Evolutionary conservation across 2,329 filamentous ascomycete genomes (phyloP).

Genomic region (Xylariomycetidae sp.): DNA sequence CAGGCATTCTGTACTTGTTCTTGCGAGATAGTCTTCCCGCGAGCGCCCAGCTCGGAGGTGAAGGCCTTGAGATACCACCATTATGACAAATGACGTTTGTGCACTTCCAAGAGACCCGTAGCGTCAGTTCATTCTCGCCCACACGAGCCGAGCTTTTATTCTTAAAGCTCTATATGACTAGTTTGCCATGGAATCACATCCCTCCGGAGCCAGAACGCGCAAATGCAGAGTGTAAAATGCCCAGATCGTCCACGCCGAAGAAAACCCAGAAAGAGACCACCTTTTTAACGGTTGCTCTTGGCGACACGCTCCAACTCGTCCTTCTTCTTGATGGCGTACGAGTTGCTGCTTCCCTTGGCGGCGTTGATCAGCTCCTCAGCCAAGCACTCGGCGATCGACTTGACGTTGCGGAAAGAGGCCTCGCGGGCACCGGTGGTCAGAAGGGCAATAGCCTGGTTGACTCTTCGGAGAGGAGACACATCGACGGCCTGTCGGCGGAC

Average conservation of each 20-base stretch:
- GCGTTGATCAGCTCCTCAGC: constrained; percentile 99
- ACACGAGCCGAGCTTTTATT: constrained; percentile 32
- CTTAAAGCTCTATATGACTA: constrained; percentile 37
- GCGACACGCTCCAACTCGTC: constrained; percentile 99
- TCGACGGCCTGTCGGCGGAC: constrained; percentile 99
- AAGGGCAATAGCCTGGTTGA: constrained; percentile 99
- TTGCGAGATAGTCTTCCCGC: too few relatives aligned
- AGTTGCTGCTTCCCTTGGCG: constrained; percentile 99
- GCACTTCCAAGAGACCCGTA: constrained; percentile 12
- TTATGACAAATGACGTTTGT: constrained; percentile 7
- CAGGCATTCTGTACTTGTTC: too few relatives aligned
- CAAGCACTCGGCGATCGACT: constrained; percentile 98
- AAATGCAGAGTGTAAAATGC: constrained; percentile 36
- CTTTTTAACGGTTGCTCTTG: constrained; percentile 98
- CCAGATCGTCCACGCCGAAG: constrained; percentile 35
- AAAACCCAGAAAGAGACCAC: constrained; percentile 30
- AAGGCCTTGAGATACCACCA: too few relatives aligned
- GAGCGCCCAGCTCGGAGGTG: too few relatives aligned
- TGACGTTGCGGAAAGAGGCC: constrained; percentile 99
- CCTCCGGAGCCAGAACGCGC: constrained; percentile 37
- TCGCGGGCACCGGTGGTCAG: constrained; percentile 98
- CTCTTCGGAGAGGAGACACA: constrained; percentile 97
- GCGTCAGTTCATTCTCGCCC: constrained; percentile 32
- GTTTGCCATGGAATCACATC: constrained; percentile 36
- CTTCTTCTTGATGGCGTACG: constrained; percentile 99